phyloP scores from a whole-genome alignment of 2,329 filamentous ascomycete genomes.

The Thelonectria rubi region DNA sequence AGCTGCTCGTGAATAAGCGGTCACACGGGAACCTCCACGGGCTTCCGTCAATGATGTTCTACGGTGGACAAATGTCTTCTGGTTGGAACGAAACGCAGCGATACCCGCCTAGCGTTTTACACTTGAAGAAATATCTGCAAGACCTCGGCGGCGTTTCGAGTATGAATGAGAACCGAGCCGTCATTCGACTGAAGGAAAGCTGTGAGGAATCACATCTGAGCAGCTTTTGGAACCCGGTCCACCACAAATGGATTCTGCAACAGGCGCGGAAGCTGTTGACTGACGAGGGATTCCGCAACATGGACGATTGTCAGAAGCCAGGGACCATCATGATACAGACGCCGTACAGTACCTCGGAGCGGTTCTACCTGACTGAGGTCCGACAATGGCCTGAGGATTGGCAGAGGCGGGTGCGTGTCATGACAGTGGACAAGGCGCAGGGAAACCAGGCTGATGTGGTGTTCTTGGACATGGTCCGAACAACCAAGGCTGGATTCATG shows the following conservation, averaged over 20 bases:
- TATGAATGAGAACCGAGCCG: constrained; percentile 48
- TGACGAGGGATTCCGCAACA: constrained; percentile 46
- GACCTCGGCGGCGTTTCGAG: constrained; percentile 29
- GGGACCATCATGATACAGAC: constrained; percentile 56
- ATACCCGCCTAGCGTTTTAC: constrained; percentile 42
- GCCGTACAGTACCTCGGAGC: constrained; percentile 52
- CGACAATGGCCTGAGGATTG: constrained; percentile 41
- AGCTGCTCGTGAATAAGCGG: constrained; percentile 50
- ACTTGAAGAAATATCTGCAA: constrained; percentile 46
- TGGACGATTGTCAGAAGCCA: constrained; percentile 32
- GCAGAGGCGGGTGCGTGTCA: constrained; percentile 48
- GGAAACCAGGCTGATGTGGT: constrained; percentile 60
- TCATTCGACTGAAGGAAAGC: constrained; percentile 46
- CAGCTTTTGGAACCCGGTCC: constrained; percentile 53
- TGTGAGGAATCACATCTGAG: constrained; percentile 41
- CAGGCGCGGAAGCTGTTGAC: constrained; percentile 45
- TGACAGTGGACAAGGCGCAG: constrained; percentile 57
- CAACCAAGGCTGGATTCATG: constrained; percentile 51
- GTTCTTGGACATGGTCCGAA: constrained; percentile 58
- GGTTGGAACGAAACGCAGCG: constrained; percentile 32
- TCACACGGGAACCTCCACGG: constrained; percentile 51
- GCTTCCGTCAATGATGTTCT: constrained; percentile 55
- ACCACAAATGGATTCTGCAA: constrained; percentile 50
- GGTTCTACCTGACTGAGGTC: constrained; percentile 47
- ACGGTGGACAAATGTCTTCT: constrained; percentile 50